Evolutionary conservation across 768 basidiomycete genomes (phyloP).

Genomic region (Symmetrospora coprosmae): DNA sequence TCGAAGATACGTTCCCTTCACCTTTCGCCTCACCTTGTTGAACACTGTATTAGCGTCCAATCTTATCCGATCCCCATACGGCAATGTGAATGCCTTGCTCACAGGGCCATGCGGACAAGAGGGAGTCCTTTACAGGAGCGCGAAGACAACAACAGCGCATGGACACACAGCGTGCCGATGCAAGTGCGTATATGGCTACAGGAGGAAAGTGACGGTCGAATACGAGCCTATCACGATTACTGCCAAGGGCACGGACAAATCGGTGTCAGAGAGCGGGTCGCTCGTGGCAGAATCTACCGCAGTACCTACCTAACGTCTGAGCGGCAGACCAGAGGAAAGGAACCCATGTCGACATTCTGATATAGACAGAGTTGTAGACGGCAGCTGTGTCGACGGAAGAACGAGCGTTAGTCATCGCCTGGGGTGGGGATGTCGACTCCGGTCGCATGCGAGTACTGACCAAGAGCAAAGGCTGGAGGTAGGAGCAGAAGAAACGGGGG

Average conservation of each 20-base stretch:
- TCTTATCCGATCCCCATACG: no score
- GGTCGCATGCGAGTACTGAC: neutral
- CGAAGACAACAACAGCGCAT: no score
- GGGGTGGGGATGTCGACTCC: neutral
- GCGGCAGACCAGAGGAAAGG: conserved; percentile 23
- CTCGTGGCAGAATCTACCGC: neutral
- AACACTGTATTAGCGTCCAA: no score
- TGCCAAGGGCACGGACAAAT: neutral
- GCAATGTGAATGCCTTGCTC: no score
- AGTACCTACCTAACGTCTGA: conserved; percentile 17
- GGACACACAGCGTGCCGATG: no score
- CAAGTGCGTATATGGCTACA: no score
- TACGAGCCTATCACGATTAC: conserved; percentile 15
- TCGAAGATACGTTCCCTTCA: no score
- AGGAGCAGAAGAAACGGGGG: neutral
- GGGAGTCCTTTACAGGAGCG: no score
- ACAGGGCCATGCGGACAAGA: no score
- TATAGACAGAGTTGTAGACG: conserved; percentile 23
- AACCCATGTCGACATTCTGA: conserved; percentile 25
- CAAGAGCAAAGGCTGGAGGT: neutral
- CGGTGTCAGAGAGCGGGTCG: neutral
- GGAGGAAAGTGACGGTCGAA: conserved; percentile 19
- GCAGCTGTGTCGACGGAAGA: conserved; percentile 6
- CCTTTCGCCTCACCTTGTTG: no score
- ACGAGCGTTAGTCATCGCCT: neutral